These are phyloP conservation scores for Penicillium daleae DNA, from an alignment of 495 filamentous ascomycete genomes.

Conservation along the genomic window DNA sequence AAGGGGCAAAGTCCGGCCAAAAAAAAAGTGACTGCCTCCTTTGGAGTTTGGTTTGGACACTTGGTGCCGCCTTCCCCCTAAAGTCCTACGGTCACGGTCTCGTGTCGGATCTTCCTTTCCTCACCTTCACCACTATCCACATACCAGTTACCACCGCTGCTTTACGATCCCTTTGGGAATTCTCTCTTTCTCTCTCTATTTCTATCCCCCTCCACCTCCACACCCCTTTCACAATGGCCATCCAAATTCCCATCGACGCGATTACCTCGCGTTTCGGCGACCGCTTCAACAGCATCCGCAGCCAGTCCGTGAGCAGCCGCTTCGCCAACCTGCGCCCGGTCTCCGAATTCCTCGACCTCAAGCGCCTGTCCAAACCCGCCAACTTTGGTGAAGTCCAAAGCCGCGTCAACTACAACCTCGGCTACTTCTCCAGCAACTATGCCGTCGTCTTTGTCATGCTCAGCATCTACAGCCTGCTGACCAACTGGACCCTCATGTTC, in stretches of 20 bases:
- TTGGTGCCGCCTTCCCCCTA: not conserved
- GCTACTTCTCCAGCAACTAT: conserved; percentile 99
- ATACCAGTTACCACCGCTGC: too few relatives aligned
- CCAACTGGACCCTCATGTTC: conserved; percentile 81
- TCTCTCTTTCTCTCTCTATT: conserved; percentile 17
- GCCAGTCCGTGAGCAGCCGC: conserved; percentile 73
- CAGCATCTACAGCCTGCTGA: conserved; percentile 91
- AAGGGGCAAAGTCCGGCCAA: conserved; percentile 23
- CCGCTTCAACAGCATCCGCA: conserved; percentile 77
- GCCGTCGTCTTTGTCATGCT: conserved; percentile 90
- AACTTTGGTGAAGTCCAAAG: conserved; percentile 92
- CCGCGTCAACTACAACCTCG: conserved; percentile 95
- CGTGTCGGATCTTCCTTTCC: too few relatives aligned
- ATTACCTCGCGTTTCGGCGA: conserved; percentile 84
- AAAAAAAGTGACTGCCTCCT: conserved; percentile 18
- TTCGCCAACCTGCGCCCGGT: conserved; percentile 93
- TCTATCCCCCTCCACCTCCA: conserved; percentile 5
- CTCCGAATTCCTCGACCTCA: conserved; percentile 93
- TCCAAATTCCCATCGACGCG: conserved; percentile 88
- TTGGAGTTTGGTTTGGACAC: not conserved
- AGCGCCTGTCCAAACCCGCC: conserved; percentile 88
- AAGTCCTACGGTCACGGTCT: not conserved
- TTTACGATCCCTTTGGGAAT: not conserved
- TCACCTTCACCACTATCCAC: conserved; percentile 3
- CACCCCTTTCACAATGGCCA: conserved; percentile 66